Evolutionary conservation across 2,329 filamentous ascomycete genomes (phyloP).

Genomic region (Verticillium longisporum): DNA sequence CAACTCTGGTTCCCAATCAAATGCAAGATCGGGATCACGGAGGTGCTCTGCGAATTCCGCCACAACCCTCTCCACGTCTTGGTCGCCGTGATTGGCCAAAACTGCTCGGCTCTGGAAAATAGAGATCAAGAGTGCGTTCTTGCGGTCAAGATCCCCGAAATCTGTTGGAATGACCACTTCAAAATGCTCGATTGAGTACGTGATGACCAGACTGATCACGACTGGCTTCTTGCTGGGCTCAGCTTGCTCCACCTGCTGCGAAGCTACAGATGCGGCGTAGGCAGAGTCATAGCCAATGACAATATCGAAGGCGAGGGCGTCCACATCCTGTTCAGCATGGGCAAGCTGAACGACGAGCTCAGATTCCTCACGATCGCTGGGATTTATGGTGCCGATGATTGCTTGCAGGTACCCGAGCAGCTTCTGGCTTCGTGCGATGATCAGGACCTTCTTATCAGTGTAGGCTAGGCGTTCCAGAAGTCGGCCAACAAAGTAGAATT

Average conservation of each 20-base stretch:
- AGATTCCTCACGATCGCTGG: slow-evolving; percentile 6
- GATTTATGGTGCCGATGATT: slow-evolving; percentile 26
- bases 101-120: slow-evolving; percentile 21
- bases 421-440: slow-evolving; percentile 43
- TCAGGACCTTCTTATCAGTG: slow-evolving; percentile 39
- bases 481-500: slow-evolving; percentile 53
- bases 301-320: slow-evolving; percentile 36
- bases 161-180: slow-evolving; percentile 34
- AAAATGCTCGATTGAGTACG: slow-evolving; percentile 50
- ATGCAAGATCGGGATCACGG: slow-evolving; percentile 26
- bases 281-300: slow-evolving; percentile 49
- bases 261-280: slow-evolving; percentile 30
- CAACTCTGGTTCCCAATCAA: slow-evolving; percentile 39
- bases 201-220: slow-evolving; percentile 41
- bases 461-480: slow-evolving; percentile 39
- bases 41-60: slow-evolving; percentile 39
- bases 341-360: slow-evolving; percentile 33
- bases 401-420: slow-evolving; percentile 45
- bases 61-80: slow-evolving; percentile 34
- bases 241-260: slow-evolving; percentile 13
- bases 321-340: slow-evolving; percentile 27
- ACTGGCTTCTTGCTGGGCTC: slow-evolving; percentile 27
- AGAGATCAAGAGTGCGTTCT: slow-evolving; percentile 32
- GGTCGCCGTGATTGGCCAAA: slow-evolving; percentile 9
- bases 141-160: slow-evolving; percentile 36